Base-by-base conservation (phyloP, 1,284 basidiomycete genomes). In the Leccinum angustisporum region DNA sequence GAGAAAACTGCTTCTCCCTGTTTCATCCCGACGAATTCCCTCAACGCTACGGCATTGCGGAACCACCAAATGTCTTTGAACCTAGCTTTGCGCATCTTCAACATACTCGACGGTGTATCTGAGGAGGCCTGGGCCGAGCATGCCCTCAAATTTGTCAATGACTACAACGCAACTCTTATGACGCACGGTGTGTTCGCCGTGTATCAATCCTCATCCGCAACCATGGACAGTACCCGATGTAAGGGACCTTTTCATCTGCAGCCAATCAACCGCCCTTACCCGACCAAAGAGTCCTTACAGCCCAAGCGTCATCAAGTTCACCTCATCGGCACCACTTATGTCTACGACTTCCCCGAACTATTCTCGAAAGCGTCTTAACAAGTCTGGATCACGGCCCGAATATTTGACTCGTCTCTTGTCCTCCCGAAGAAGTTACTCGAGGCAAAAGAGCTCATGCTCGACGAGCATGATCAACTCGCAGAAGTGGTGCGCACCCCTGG, bases 271-370 rank as follows among this genome's bases (percentile, higher is more conserved):
- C 88, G 90, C 67, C 84, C 94, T 0, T 98, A 99, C 79, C 87
- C 96, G 16, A 98, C 97, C 63, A 99, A 98, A 80, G 96, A 98
- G 76, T 98, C 95, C 18, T 83, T 99, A 58, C 97, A 99, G 78
- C 96, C 97, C 61, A 96, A 97, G 76, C 95, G 97, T 70, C 98
- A 98, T 81, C 96, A 98, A 74, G 97, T 97, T n/a, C 97, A 99
- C 77, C 87, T 97, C 61, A 90, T 98, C 67, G 97, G 97, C 63
- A 99, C 97, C 34, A 99, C 97, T 56, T 99, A 99, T 74, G 96
- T 92, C 52, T 96, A 99, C 80, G 97, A 99, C 80, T 98, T 99
- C 88, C 95, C 97, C 55, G 97, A 98, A 72, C 86, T 99, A 62
- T 98, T 99, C 14, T 3, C 13, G 34, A 36, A 14, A 14, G 34